phyloP scores from a whole-genome alignment of 768 basidiomycete species.

The Termitomyces sp. region DNA sequence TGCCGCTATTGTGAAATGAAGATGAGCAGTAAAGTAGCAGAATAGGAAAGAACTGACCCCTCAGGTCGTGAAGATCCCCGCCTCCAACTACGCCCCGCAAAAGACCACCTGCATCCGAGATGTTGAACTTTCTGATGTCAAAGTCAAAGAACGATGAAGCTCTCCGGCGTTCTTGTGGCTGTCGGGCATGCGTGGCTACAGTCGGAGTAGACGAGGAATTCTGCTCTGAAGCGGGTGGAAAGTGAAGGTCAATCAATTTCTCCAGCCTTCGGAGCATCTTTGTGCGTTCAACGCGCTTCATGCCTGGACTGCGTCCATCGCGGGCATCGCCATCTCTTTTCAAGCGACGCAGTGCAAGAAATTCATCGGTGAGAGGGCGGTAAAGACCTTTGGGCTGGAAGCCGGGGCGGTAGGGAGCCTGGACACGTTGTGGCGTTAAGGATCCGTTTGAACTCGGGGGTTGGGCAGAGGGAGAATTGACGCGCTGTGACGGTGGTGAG shows the following conservation, averaged over 20 bases:
- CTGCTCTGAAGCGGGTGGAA: slow-evolving; percentile 32
- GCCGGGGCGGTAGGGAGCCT: slow-evolving; percentile 80
- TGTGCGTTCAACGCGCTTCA: slow-evolving; percentile 72
- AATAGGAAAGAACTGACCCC: slow-evolving; percentile 46
- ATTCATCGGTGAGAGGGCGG: slow-evolving; percentile 80
- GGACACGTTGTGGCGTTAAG: slow-evolving; percentile 17
- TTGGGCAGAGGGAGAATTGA: neutral
- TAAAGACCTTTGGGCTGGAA: slow-evolving; percentile 93
- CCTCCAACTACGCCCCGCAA: slow-evolving; percentile 62
- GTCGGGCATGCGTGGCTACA: neutral
- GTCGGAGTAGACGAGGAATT: neutral
- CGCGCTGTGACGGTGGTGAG: neutral
- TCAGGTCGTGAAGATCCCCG: slow-evolving; percentile 57
- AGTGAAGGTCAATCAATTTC: slow-evolving; percentile 79
- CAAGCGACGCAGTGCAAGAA: slow-evolving; percentile 45
- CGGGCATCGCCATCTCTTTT: slow-evolving; percentile 38
- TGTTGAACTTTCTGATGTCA: slow-evolving; percentile 56
- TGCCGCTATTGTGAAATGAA: slow-evolving; percentile 42
- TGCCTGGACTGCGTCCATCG: slow-evolving; percentile 22
- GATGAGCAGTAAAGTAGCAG: slow-evolving; percentile 1
- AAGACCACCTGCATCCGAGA: slow-evolving; percentile 59
- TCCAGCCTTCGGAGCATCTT: slow-evolving; percentile 85
- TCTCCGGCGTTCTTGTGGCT: neutral
- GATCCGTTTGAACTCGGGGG: neutral
- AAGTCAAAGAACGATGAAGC: slow-evolving; percentile 76